These are phyloP conservation scores for Phaffomyces thermotolerans DNA, from an alignment of 805 yeast species.

Conservation along the genomic window DNA sequence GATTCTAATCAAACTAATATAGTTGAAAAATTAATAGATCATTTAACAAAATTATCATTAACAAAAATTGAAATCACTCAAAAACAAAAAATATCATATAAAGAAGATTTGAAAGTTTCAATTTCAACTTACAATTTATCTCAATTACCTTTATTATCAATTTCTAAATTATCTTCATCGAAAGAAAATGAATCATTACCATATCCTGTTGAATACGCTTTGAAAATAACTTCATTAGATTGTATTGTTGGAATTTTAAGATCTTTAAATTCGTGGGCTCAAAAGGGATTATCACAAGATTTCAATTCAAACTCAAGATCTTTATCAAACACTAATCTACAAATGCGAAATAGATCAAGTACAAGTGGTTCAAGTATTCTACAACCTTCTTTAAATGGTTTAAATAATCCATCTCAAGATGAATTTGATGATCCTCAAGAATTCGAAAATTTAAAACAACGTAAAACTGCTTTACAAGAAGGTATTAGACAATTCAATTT, in stretches of 20 bases:
- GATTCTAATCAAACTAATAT: constrained; percentile 73
- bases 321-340: constrained; percentile 8
- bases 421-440: constrained; percentile 70
- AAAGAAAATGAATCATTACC: constrained; percentile 39
- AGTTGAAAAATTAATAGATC: constrained; percentile 76
- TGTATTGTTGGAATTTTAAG: constrained; percentile 77
- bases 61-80: constrained; percentile 66
- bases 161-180: constrained; percentile 55
- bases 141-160: constrained; percentile 70
- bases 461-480: constrained; percentile 75
- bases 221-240: constrained; percentile 74
- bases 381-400: constrained; percentile 5
- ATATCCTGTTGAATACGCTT: constrained; percentile 75
- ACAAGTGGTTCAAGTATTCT: constrained; percentile 18
- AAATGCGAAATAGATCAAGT: constrained; percentile 22
- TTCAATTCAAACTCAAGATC: constrained; percentile 10
- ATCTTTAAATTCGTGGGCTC: constrained; percentile 84
- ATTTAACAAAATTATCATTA: constrained; percentile 59
- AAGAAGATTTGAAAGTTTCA: constrained; percentile 44
- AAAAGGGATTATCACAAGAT: constrained; percentile 41
- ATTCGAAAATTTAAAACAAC: constrained; percentile 75
- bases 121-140: constrained; percentile 68
- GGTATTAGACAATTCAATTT: constrained; percentile 75
- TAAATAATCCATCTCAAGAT: constrained; percentile 12
- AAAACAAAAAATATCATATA: constrained; percentile 52